Evolutionary conservation across 2,329 filamentous ascomycete species (phyloP), one percentile per base, ranked within the genome.

Genomic region (Neopestalotiopsis sp.): DNA sequence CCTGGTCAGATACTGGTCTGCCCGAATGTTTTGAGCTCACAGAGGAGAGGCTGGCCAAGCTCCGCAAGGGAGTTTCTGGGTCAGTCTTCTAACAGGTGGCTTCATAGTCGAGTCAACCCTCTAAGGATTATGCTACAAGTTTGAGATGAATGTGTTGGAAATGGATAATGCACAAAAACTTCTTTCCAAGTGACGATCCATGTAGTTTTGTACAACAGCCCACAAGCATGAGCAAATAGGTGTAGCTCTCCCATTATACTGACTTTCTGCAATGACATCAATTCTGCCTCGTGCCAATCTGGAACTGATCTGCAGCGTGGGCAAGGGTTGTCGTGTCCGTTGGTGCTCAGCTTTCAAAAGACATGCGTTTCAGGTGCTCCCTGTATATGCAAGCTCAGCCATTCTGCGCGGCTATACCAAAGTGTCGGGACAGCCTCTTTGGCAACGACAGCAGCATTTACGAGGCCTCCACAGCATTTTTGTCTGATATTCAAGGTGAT

Each of bases 1-100:
- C 71, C 0, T 84, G 81, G 81, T 70, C 70, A 7, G 78, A 79
- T 1, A 84, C 81, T 1, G 80, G 81, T 17, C 57, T 75, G 14
- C 73, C 73, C 1, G 73, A 75, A 62, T 75, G 80, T 64, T 82
- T 82, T 59, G 75, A 78, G 61, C 75, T 79, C 30, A 79, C 70
- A 1, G 67, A 73, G 1, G 72, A 76, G 66, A 73, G 79, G 57
- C 66, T 80, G 2, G 70, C 69, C 10, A 71, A 61, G 34, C 70
- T 74, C 9, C 12, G 65, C 57, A 69, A 70, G 12, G 72, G 71
- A 1, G 68, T 70, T 6, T 14, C 68, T 20, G 68, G 68, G 20
- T 71, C 72, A 7, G 72, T 73, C 12, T 73, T 73, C 57, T 72
- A 62, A 67, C 17, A 13, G 20, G 10, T 28, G 3, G 34, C 34